Percentiles rank a stretch among this genome's conserved stretches.
Evolutionary conservation across 352 stramenopile species (phyloP).

Genomic region (Phytophthora europaea): DNA sequence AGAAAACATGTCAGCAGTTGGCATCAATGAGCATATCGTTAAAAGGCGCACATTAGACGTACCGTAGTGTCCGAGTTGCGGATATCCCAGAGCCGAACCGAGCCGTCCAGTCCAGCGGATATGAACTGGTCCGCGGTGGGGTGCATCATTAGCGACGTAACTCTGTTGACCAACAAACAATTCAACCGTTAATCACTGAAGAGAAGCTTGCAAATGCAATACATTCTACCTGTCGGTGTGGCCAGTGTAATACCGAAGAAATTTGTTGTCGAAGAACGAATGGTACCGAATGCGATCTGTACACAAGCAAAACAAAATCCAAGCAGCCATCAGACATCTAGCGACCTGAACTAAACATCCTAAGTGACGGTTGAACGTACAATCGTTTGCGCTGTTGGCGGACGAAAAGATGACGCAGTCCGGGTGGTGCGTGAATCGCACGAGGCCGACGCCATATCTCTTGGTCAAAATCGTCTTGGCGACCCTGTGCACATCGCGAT

Average conservation of each 20-base stretch:
- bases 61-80: slow-evolving; percentile 72
- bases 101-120: slow-evolving; percentile 81
- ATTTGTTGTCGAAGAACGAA: slow-evolving; percentile 92
- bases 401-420: slow-evolving; percentile 91
- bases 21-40: neutral
- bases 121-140: slow-evolving; percentile 88
- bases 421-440: slow-evolving; percentile 84
- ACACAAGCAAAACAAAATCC: neutral
- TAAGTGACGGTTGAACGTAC: slow-evolving; percentile 43
- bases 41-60: neutral
- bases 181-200: neutral
- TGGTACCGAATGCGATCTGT: slow-evolving; percentile 89
- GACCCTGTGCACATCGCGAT: slow-evolving; percentile 48
- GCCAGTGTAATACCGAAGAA: slow-evolving; percentile 88
- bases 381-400: slow-evolving; percentile 72
- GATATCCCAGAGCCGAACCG: slow-evolving; percentile 86
- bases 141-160: slow-evolving; percentile 90
- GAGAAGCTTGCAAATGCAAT: neutral
- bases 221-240: slow-evolving; percentile 70
- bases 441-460: slow-evolving; percentile 83
- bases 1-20: slow-evolving; percentile 3
- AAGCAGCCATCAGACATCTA: neutral
- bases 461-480: slow-evolving; percentile 90
- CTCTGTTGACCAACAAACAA: slow-evolving; percentile 40
- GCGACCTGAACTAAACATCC: neutral